Evolutionary conservation across 2,329 filamentous ascomycete species (phyloP), one percentile per base, ranked within the genome.

Genomic region (Zalaria sp.): DNA sequence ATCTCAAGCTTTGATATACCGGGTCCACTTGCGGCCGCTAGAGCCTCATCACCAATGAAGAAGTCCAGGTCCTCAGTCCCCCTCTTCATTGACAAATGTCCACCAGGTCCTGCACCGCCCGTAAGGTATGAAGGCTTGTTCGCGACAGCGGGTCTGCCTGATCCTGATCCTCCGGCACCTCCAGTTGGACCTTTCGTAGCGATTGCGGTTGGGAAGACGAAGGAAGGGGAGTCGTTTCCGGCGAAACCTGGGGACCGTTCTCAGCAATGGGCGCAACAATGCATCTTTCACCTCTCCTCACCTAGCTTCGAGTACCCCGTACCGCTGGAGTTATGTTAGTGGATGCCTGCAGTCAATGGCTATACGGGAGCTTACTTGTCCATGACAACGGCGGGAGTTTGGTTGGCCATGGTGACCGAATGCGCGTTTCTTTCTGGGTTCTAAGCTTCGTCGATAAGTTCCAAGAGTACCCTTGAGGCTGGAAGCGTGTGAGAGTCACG

Each of bases 381-480:
- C 89, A 98, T 98, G 86, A 98, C 91, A 95, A 98, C 91, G 84
- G 91, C 91, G 58, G 91, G 91, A 63, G 91, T 96, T 79, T 96
- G 89, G 71, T 83, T 83, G 62, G 91, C 89, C 91, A 98, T 98
- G 56, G 61, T 71, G 55, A 51, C 49, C 34, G 7, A 18, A 18
- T 18, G 18, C 18, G 18, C 18, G 18, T 18, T 2, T 18, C 18
- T 18, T 18, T 18, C 18, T 18, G 18, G 18, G 2, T 18, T 18
- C 2, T 18, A 18, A 18, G 18, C 18, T 18, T 18, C 18, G 18
- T 18, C 18, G 18, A 18, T 18, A 18, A 18, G 18, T 18, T 18
- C 18, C 18, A 18, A 18, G 18, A 18, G 18, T 18, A 18, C 18
- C 18, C 18, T 18, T 18, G 18, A 18, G 18, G 18, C 2, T 18